A percentile compares a stretch with the other conserved stretches of the same genome.
Conservation (phyloP, 208 protist species). For the Crithidia bombi region DNA sequence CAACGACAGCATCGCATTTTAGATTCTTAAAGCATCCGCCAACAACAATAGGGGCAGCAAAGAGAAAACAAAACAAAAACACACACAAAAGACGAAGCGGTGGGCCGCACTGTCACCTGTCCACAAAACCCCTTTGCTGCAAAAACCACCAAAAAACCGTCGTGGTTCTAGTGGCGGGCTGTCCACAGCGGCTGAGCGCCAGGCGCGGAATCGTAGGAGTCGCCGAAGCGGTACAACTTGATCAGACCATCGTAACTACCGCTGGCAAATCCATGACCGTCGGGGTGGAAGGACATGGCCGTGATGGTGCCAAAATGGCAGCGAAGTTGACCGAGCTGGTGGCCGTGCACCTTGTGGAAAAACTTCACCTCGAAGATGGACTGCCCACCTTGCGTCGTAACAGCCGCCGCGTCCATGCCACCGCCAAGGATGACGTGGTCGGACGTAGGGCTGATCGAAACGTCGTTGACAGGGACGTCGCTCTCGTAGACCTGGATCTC, state of each 20-base stretch:
- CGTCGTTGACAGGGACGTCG: conserved; percentile 96
- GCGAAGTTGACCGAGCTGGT: conserved; percentile 95
- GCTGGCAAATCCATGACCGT: conserved; percentile 93
- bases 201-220: conserved; percentile 87
- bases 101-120: too few species aligned
- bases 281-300: conserved; percentile 95
- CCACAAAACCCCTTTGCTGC: too few species aligned
- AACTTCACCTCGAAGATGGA: conserved; percentile 97
- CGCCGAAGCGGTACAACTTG: conserved; percentile 95
- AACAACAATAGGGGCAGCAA: too few species aligned
- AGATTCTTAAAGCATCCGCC: too few species aligned
- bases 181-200: conserved; percentile 75
- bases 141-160: too few species aligned
- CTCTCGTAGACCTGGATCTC: conserved; percentile 96
- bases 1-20: too few species aligned
- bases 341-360: conserved; percentile 96
- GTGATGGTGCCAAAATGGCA: conserved; percentile 99
- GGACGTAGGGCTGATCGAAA: conserved; percentile 92
- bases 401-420: conserved; percentile 96
- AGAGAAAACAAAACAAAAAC: too few species aligned
- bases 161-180: conserved; percentile 13
- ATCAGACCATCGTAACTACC: conserved; percentile 97
- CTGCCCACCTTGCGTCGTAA: conserved; percentile 92
- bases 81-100: too few species aligned
- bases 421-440: conserved; percentile 96